A percentile compares a stretch with the other conserved stretches of the same genome.
Conservation (phyloP, 192 early-diverging fungal species). For the Podila epicladia region DNA sequence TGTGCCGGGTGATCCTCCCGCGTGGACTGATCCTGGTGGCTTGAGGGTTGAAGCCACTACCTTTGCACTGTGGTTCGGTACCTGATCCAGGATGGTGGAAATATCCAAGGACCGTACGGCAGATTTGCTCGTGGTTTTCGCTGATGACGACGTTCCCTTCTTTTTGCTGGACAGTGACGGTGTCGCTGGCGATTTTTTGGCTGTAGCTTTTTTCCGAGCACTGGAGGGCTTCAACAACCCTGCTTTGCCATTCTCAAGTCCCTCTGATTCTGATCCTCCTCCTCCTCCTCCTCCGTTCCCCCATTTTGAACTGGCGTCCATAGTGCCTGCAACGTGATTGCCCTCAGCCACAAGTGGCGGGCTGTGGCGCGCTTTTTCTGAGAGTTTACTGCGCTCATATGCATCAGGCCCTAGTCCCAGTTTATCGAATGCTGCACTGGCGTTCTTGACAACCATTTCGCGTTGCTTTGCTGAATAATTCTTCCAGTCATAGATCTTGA, state of each 20-base stretch:
- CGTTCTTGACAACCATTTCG: conserved; percentile 52
- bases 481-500: conserved; percentile 64
- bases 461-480: conserved; percentile 52
- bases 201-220: conserved; percentile 25
- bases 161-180: conserved; percentile 9
- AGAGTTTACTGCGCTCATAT: conserved; percentile 54
- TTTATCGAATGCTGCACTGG: conserved; percentile 60
- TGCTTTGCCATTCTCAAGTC: conserved; percentile 33
- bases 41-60: conserved; percentile 12
- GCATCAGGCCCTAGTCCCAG: conserved; percentile 58
- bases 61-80: conserved; percentile 25
- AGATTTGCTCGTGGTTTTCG: conserved; percentile 9
- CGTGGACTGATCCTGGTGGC: conserved; percentile 3
- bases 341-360: conserved; percentile 40
- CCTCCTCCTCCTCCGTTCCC: conserved; percentile 17
- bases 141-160: conserved; percentile 6
- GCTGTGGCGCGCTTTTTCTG: conserved; percentile 29
- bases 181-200: conserved; percentile 21
- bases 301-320: conserved; percentile 29
- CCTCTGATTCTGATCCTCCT: conserved; percentile 43
- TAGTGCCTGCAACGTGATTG: conserved; percentile 16
- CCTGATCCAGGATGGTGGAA: conserved; percentile 30
- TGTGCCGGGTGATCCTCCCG: conserved; percentile 19
- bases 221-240: conserved; percentile 16
- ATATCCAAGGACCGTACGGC: background rate